Evolutionary conservation across 2,329 filamentous ascomycete genomes (phyloP), one percentile per base, ranked within the genome.

Genomic region (Diaporthe batatas): DNA sequence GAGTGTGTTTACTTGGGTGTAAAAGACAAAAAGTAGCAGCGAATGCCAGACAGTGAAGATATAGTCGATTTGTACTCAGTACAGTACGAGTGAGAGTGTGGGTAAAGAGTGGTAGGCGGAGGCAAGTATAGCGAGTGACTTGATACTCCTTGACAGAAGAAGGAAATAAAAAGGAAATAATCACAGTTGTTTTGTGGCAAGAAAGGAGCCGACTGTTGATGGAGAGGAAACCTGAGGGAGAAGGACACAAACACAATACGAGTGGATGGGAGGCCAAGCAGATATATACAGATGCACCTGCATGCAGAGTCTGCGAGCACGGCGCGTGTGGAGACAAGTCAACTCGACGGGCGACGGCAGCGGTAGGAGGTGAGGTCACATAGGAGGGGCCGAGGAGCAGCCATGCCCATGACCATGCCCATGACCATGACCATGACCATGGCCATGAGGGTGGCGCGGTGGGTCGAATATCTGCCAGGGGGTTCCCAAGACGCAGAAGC

Each of bases 51-150:
- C 62, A 71, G 64, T 21, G 69, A 72, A 67, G 55, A 55, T 67
- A 70, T 67, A 70, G 51, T 74, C 59, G 47, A 68, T 70, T 6
- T 68, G 65, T 73, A 72, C 67, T 58, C 65, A 55, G 65, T 74
- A 75, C 70, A 74, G 68, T 77, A 75, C 74, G 77, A 79, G 58
- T 36, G 34, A 79, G 58, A 5, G 29, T 73, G 77, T 78, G 49
- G 72, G 71, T 68, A 70, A 58, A 72, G 72, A 78, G 78, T 77
- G 75, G 80, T 80, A 77, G 75, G 81, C 73, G 74, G 71, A 75
- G 77, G 79, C 81, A 88, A 88, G 86, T 82, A 23, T 84, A 90
- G 84, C 86, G 87, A 90, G 86, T 88, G 87, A 85, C 85, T 86
- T 86, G 88, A 12, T 84, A 81, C 82, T 82, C 81, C 79, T 76